Base-by-base conservation (phyloP, 257 asterid genomes). In the Solanum rostratum region DNA sequence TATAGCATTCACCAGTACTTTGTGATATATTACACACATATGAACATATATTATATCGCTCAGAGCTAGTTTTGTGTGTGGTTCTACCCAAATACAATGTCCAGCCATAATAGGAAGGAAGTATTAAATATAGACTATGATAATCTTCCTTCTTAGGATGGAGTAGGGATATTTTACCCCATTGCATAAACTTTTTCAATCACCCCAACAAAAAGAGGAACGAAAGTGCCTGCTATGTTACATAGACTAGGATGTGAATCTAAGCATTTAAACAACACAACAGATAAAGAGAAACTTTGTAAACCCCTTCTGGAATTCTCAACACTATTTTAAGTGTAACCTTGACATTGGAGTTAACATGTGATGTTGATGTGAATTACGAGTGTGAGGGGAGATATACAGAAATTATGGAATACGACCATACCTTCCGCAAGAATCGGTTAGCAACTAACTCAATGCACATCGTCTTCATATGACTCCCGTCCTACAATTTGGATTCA, bases 361-460 rank as follows among this genome's bases (percentile, higher is more conserved):
- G 24, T 74, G 41, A 13, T 14, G 0, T 73, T 45, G 22, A 73
- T 13, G 80, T 73, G 80, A 15, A 73, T 22, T 22, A 22, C 81
- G 13, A 74, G 24, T 46, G 55, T 24, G 41, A 46, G 24, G 41
- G 22, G 30, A 14, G 22, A 74, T 74, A 73, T 22, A 24, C 15
- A 74, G 12, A 74, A 45, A 22, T 74, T 24, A 22, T 49, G 20
- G 15, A 74, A 46, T 43, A 71, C 14, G 14, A 57, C 83, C 83
- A 78, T 92, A 96, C 99, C 98, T 90, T 96, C 69, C 98, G 94
- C 90, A 96, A 90, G 93, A 96, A 96, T 89, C 99, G 98, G 89
- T 96, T 92, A n/a, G 93, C 98, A 18, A 95, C 98, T 92, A 96
- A 87, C 92, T 96, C 99, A 86, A 95, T 88, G 90, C 98, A 95